phyloP scores from a whole-genome alignment of 768 basidiomycete genomes.

The Panellus pusillus region DNA sequence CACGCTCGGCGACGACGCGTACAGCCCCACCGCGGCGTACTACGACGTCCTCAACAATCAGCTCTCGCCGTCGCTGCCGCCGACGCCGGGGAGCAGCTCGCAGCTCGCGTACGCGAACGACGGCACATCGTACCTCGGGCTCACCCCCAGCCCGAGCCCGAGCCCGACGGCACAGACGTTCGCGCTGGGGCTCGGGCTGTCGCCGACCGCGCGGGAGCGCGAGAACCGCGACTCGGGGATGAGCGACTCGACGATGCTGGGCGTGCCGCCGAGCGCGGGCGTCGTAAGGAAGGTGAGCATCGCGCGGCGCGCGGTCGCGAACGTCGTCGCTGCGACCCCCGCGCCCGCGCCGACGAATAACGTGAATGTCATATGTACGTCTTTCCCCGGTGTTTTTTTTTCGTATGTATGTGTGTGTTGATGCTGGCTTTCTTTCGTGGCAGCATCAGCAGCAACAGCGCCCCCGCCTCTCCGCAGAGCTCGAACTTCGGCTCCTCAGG shows the following conservation, averaged over 20 bases:
- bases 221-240: conserved; percentile 20
- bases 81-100: background rate
- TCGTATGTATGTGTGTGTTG: background rate
- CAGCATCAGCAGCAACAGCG: conserved; percentile 1
- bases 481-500: conserved; percentile 50
- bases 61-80: too few relatives aligned
- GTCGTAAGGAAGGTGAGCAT: conserved; percentile 25
- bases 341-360: too few relatives aligned
- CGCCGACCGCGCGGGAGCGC: background rate
- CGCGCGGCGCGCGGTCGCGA: conserved; percentile 53
- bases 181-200: conserved; percentile 1
- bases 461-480: conserved; percentile 49
- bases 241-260: conserved; percentile 22
- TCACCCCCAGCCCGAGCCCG: background rate
- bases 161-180: conserved; percentile 6
- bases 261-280: conserved; percentile 11
- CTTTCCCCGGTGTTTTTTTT: too few relatives aligned
- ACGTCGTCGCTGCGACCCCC: conserved; percentile 37
- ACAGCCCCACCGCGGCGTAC: conserved; percentile 4
- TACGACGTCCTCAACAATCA: background rate
- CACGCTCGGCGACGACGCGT: conserved; percentile 1
- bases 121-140: background rate
- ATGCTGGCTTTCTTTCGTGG: background rate
- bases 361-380: background rate
- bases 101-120: conserved; percentile 13